These are phyloP conservation scores for Aspergillus tamarii DNA, from an alignment of 2,329 filamentous ascomycete species.

Conservation along the genomic window DNA sequence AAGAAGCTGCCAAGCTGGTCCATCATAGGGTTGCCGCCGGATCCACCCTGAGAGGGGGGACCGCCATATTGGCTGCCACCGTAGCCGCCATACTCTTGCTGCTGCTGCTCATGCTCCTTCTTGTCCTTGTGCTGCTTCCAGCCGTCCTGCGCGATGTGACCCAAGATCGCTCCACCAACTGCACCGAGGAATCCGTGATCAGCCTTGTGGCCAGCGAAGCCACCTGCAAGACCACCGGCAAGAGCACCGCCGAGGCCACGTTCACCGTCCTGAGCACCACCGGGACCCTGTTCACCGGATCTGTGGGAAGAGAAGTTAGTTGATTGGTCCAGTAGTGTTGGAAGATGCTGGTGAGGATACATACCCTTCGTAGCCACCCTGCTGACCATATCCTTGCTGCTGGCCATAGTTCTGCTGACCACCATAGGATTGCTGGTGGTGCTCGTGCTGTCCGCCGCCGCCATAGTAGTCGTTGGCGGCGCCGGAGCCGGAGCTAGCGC, in stretches of 20 bases:
- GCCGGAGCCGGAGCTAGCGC: constrained; percentile 20
- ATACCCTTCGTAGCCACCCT: constrained; percentile 27
- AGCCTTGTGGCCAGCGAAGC: constrained; percentile 51
- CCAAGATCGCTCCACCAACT: constrained; percentile 52
- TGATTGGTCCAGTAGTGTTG: not conserved
- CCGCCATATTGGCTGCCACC: constrained; percentile 21
- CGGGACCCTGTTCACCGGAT: constrained; percentile 37
- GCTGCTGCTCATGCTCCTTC: constrained; percentile 29
- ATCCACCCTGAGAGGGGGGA: constrained; percentile 10
- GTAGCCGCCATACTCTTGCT: constrained; percentile 21
- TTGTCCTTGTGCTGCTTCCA: constrained; percentile 49
- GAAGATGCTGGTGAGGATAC: constrained; percentile 9
- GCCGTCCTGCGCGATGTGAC: constrained; percentile 50
- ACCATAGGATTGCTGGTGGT: constrained; percentile 20
- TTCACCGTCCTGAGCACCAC: constrained; percentile 47
- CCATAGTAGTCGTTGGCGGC: constrained; percentile 24
- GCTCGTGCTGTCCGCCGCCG: constrained; percentile 24
- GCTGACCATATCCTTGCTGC: constrained; percentile 25
- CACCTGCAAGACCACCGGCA: constrained; percentile 51
- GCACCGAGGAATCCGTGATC: constrained; percentile 53
- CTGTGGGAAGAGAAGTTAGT: constrained; percentile 16
- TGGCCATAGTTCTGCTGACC: constrained; percentile 23
- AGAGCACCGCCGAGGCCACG: constrained; percentile 52
- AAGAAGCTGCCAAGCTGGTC: constrained; percentile 42
- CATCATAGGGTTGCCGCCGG: constrained; percentile 28